phyloP scores from a whole-genome alignment of 768 basidiomycete species.

The Lenzites betulinus region DNA sequence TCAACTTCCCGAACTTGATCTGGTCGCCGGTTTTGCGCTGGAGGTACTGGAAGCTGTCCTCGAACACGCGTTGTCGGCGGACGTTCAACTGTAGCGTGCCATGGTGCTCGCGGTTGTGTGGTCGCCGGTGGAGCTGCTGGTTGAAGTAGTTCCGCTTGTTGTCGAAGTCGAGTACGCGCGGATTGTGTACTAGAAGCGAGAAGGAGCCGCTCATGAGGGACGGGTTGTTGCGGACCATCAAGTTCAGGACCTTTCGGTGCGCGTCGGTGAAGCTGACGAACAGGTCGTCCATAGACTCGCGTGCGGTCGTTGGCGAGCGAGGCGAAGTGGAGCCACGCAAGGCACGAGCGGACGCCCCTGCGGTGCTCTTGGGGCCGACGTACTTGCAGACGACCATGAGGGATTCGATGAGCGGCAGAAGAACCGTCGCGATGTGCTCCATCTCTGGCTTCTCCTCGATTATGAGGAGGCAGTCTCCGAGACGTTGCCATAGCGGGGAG shows the following conservation, averaged over 20 bases:
- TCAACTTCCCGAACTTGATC: conserved; percentile 97
- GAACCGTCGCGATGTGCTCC: conserved; percentile 88
- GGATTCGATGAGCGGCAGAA: conserved; percentile 93
- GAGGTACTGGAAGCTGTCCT: conserved; percentile 94
- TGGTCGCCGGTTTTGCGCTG: conserved; percentile 91
- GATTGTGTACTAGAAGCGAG: conserved; percentile 92
- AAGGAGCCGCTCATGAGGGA: conserved; percentile 98
- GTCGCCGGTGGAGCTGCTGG: conserved; percentile 87
- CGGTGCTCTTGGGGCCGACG: conserved; percentile 66
- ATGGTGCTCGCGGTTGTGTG: conserved; percentile 77
- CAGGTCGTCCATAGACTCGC: conserved; percentile 84
- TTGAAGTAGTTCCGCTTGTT: conserved; percentile 98
- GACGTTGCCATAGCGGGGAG: conserved; percentile 81
- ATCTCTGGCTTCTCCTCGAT: conserved; percentile 80
- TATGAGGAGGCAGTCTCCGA: conserved; percentile 85
- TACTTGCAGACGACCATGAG: conserved; percentile 99
- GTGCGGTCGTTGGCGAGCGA: conserved; percentile 60
- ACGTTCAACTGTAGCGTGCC: conserved; percentile 86
- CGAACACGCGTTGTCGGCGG: conserved; percentile 89
- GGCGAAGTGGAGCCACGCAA: conserved; percentile 71
- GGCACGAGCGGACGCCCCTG: conserved; percentile 47
- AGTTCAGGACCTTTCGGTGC: conserved; percentile 91
- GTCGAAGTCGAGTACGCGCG: conserved; percentile 96
- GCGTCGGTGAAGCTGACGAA: conserved; percentile 93
- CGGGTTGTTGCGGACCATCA: conserved; percentile 98